Evolutionary conservation across 148 eudicot species (phyloP).

Genomic region (Pharnaceum exiguum): DNA sequence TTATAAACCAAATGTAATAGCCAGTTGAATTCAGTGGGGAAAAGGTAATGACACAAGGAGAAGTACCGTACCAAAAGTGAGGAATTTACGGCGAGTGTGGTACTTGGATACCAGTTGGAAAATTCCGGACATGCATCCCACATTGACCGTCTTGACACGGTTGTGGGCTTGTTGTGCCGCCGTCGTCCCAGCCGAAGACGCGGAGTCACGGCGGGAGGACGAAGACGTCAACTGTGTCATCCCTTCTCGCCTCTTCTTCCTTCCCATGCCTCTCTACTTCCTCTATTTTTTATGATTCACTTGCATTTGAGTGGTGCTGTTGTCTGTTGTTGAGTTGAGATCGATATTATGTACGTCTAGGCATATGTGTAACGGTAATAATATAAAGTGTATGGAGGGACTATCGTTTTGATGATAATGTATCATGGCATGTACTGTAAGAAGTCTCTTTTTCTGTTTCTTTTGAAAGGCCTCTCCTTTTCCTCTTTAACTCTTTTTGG

Average conservation of each 20-base stretch:
- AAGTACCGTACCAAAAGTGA: constrained; percentile 46
- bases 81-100: constrained; percentile 53
- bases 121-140: constrained; percentile 81
- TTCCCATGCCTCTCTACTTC: background rate
- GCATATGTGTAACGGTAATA: constrained; percentile 21
- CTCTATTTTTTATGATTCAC: background rate
- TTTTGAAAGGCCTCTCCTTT: too few relatives aligned
- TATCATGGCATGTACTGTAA: too few relatives aligned
- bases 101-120: constrained; percentile 59
- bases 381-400: too few relatives aligned
- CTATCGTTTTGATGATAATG: too few relatives aligned
- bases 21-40: background rate
- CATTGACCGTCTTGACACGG: constrained; percentile 23
- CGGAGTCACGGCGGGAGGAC: constrained; percentile 28
- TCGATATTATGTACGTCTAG: background rate
- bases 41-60: background rate
- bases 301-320: background rate
- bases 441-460: too few relatives aligned
- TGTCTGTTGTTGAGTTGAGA: background rate
- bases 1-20: background rate
- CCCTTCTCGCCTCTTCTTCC: constrained; percentile 11
- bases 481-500: too few relatives aligned
- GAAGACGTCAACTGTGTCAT: constrained; percentile 19
- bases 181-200: constrained; percentile 19
- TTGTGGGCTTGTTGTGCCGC: constrained; percentile 14